phyloP scores from a whole-genome alignment of 306 rosid species.

The Begonia fuchsioides region DNA sequence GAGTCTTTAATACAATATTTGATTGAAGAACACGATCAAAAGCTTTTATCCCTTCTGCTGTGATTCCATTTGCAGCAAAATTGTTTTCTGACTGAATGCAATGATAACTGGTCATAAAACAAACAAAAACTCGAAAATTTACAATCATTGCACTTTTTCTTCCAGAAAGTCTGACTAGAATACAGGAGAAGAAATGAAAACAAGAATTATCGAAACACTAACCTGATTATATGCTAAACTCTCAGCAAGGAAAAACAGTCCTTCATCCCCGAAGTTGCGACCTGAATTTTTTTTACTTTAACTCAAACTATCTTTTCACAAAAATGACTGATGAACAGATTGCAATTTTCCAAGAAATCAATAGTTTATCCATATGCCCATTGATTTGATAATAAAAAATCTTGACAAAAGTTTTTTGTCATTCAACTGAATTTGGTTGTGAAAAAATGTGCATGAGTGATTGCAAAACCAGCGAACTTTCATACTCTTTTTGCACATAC shows the following conservation, averaged over 20 bases:
- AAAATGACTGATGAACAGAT: too few relatives aligned
- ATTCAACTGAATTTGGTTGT: too few relatives aligned
- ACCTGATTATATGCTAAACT: constrained; percentile 90
- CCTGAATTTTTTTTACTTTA: constrained; percentile 30
- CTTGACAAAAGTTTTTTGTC: too few relatives aligned
- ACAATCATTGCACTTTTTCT: too few relatives aligned
- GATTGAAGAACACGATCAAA: constrained; percentile 95
- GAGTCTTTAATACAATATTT: constrained; percentile 63
- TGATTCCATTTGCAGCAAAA: constrained; percentile 96
- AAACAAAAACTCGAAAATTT: too few relatives aligned
- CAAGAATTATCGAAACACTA: not conserved
- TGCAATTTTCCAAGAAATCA: too few relatives aligned
- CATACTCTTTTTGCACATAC: constrained; percentile 33
- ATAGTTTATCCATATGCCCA: too few relatives aligned
- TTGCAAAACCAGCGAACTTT: constrained; percentile 1
- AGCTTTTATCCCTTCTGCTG: constrained; percentile 78
- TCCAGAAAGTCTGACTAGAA: too few relatives aligned
- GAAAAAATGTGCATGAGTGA: constrained; percentile 7
- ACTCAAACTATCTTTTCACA: not conserved
- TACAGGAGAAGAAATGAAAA: too few relatives aligned
- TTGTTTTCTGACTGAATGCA: too few relatives aligned
- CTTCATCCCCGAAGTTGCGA: constrained; percentile 94
- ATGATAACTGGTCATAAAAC: too few relatives aligned
- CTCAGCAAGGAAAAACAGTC: constrained; percentile 76
- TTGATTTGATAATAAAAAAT: too few relatives aligned